Evolutionary conservation across 306 rosid genomes (phyloP), one percentile per base, ranked within the genome.

Genomic region (Vigna radiata): DNA sequence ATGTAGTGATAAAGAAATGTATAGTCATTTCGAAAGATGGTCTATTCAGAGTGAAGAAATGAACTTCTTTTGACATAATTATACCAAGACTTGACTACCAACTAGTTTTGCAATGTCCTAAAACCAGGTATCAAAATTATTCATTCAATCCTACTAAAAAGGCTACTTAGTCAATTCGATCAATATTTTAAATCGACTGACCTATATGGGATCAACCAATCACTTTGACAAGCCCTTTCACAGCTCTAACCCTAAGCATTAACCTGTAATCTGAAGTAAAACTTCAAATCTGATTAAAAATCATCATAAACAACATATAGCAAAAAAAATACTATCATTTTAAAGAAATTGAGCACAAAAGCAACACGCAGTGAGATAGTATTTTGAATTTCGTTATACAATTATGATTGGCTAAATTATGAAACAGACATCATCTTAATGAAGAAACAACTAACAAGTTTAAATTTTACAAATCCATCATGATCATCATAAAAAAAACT

Each of bases 391-490:
- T 9, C 64, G 1, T 10, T 23, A 13, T 25, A 41, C 2, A 41
- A 56, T 21, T 7, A 52, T 9, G 25, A 8, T 61, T 15, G 54
- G 58, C 37, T 54, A 67, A 66, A 54, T 8, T 6, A 11, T 58
- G 25, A 56, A 77, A 47, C 8, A 53, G 17, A 43, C 29, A 53
- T 14, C 7, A 50, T 61, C 13, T 16, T 9, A 2, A 2, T 10
- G 55, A 50, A 62, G 36, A 39, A 64, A 7, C 70, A 41, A 61
- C 17, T 54, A 46, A 52, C 4, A 31, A 54, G 9, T 46, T 48
- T 19, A 62, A 76, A 75, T 70, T 55, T 8, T 65, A 50, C 58
- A 75, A 65, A 14, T 62, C 4, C 0, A 18, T 53, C 52, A 18
- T 36, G 3, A 65, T 44, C 70, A 65, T 54, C 27, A 23, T 17